These are phyloP conservation scores for Backusella circina DNA, from an alignment of 192 early-diverging fungal species.

Conservation along the genomic window DNA sequence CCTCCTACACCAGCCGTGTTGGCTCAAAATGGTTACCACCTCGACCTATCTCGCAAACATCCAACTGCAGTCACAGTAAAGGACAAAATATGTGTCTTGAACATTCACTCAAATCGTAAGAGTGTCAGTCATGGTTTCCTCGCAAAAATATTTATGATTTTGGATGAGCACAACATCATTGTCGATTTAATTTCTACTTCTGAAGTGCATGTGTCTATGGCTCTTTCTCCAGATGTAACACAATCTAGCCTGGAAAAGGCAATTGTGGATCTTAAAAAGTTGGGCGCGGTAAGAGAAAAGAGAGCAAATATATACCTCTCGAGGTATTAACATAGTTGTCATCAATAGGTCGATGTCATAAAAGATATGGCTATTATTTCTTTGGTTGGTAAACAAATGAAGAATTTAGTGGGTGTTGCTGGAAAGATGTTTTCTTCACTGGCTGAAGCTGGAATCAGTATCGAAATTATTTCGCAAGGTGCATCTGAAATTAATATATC, in stretches of 20 bases:
- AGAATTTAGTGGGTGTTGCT: conserved; percentile 83
- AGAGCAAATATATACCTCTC: background rate
- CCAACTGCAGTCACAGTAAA: conserved; percentile 93
- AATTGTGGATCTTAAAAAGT: conserved; percentile 61
- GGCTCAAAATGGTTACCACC: conserved; percentile 57
- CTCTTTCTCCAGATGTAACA: conserved; percentile 45
- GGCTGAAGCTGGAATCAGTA: conserved; percentile 76
- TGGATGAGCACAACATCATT: conserved; percentile 77
- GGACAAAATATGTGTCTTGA: conserved; percentile 83
- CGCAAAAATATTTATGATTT: conserved; percentile 79
- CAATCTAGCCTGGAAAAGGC: conserved; percentile 57
- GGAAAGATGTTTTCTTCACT: conserved; percentile 83
- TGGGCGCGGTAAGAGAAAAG: conserved; percentile 61
- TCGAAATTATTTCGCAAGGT: conserved; percentile 95
- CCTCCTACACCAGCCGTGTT: conserved; percentile 47
- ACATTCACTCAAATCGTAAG: conserved; percentile 90
- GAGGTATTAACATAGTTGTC: conserved; percentile 14
- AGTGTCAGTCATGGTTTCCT: conserved; percentile 88
- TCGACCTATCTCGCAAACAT: conserved; percentile 54
- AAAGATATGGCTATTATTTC: conserved; percentile 87
- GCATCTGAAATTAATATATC: conserved; percentile 93
- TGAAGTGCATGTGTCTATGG: conserved; percentile 83
- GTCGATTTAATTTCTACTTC: conserved; percentile 85
- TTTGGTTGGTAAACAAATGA: conserved; percentile 86
- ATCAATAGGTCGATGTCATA: conserved; percentile 32